Evolutionary conservation across 2,329 filamentous ascomycete genomes (phyloP), one percentile per base, ranked within the genome.

Genomic region (Berkeleyomyces basicola): DNA sequence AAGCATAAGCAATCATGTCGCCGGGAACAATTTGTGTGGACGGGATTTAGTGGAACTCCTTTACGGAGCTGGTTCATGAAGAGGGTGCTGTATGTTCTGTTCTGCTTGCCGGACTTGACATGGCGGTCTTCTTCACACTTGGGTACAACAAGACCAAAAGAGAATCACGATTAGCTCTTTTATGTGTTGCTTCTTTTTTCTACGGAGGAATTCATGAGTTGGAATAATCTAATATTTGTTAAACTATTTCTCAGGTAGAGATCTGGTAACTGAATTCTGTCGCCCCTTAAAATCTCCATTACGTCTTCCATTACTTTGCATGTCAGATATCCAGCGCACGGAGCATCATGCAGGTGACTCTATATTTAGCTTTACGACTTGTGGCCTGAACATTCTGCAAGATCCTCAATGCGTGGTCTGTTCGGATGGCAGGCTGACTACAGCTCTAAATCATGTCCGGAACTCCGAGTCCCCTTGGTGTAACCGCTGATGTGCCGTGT

Each of bases 121-220:
- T 14, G 46, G 11, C 44, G 36, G 7, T 43, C 33, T 36, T 46
- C 33, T 61, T 61, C 51, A 7, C 51, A 55, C 16, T 61, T 61
- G 60, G 62, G 62, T 59, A 63, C 49, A 59, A 64, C 62, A 64
- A 64, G 62, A 64, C 58, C 62, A 64, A 61, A 49, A 46, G 42
- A 60, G 14, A 44, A 37, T 42, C 49, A 55, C 36, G 33, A 23
- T 37, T 37, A 49, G 46, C 49, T 57, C 40, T 61, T 59, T 61
- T 61, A 61, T 53, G 60, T 44, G 60, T 61, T 59, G 37, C 57
- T 59, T 63, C 37, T 59, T 59, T 57, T 51, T 40, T 31, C 39
- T 14, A 33, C 9, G 57, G 39, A 39, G 37, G 31, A 51, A 43
- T 51, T 60, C 44, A 44, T 46, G 44, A 60, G 36, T 33, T 63